Evolutionary conservation across 768 basidiomycete species (phyloP), one percentile per base, ranked within the genome.

Genomic region (Pleurotus citrinopileatus): DNA sequence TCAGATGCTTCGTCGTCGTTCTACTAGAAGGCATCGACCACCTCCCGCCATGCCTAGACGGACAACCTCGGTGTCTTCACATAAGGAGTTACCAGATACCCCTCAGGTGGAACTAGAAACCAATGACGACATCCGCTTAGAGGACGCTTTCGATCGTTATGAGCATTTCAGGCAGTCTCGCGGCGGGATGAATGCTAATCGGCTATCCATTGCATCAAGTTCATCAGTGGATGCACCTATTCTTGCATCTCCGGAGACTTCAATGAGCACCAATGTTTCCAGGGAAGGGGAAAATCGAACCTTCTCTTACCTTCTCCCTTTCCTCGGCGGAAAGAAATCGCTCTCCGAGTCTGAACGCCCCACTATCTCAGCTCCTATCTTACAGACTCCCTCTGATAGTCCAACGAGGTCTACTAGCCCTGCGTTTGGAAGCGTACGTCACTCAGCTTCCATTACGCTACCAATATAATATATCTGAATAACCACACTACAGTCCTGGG

Each of bases 81-180:
- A 53, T n/a, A 42, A 83, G 59, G 78, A 83, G 23, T 73, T 88
- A 4, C 87, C 87, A 3, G 73, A 79, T 0, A 62, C 80, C 2
- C 84, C 83, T 1, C 62, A 59, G 13, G 59, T 69, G 20, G 61
- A 60, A 25, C 56, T 66, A 4, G 63, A 64, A 4, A 63, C 67
- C 10, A 74, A 80, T 40, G 73, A 78, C 57, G 70, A 73, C 40
- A 63, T 67, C 3, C 74, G 68, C 4, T 70, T 89, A 32, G 87
- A 93, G 60, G 93, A 96, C 66, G 94, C 94, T 0, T 96, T 88
- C 66, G 90, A 91, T 54, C 78, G 92, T 32, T 97, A 96, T 63
- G 91, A 95, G 65, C 75, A 84, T n/a, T 94, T 86, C 69, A 82
- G 82, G 63, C 81, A 83, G 62, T 71, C 68, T 40, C 77, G 79